These are phyloP conservation scores for Penicillium sp. DNA, from an alignment of 2,329 filamentous ascomycete species.

Conservation along the genomic window DNA sequence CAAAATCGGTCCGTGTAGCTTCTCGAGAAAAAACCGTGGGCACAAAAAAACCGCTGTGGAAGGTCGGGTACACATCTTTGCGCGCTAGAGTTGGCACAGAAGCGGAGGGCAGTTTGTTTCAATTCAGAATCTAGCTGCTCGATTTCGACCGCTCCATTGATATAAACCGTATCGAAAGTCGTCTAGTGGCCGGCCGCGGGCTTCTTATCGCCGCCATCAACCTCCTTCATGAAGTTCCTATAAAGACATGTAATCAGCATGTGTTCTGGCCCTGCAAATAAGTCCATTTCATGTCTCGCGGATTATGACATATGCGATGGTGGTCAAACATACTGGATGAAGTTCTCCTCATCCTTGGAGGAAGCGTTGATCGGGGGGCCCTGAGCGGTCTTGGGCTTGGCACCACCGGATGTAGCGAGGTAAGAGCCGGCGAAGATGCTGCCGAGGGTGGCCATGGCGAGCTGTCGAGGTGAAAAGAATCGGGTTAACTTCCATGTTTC, in stretches of 20 bases:
- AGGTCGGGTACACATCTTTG: constrained; percentile 13
- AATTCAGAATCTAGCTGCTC: constrained; percentile 14
- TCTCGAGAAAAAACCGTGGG: constrained; percentile 4
- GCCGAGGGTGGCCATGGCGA: constrained; percentile 57
- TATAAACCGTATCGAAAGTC: constrained; percentile 13
- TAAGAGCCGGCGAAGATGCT: constrained; percentile 48
- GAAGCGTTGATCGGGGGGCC: constrained; percentile 60
- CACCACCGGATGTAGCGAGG: constrained; percentile 45
- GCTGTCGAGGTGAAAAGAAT: constrained; percentile 41
- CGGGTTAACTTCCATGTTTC: constrained; percentile 20
- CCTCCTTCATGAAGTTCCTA: constrained; percentile 51
- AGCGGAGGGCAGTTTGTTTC: constrained; percentile 15
- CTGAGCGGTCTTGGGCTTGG: constrained; percentile 34
- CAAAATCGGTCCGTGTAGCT: constrained; percentile 13
- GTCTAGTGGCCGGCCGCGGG: constrained; percentile 32
- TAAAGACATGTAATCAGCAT: not conserved
- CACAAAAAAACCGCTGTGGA: constrained; percentile 1
- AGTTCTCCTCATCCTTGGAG: constrained; percentile 65
- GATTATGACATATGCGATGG: not conserved
- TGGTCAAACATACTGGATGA: constrained; percentile 57
- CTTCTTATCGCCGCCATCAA: constrained; percentile 49
- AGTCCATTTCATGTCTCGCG: not conserved
- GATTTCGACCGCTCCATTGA: constrained; percentile 17
- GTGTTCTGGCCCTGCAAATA: not conserved
- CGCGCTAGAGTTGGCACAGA: constrained; percentile 13